Base-by-base conservation (phyloP, 441 rosid species). In the Eruca vesicaria region DNA sequence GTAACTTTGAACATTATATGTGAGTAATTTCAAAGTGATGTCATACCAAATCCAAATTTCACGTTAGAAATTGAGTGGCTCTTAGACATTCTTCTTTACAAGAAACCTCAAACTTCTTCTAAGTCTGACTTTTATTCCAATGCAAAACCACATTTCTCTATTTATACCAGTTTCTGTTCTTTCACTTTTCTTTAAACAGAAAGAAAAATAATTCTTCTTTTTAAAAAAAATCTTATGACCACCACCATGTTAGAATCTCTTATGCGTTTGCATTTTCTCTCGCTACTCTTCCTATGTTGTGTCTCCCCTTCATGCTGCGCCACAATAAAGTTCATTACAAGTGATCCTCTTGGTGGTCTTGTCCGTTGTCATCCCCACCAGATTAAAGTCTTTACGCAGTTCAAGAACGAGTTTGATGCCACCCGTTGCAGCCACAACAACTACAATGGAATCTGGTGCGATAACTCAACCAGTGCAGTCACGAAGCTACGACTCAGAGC, bases 211-310 rank as follows among this genome's bases (percentile, higher is more conserved):
- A 29, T 29, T n/a, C 20, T 58, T 59, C 43, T 32, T 60, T 9
- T 23, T 23, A 23, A 23, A 9, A 56, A 56, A 61, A 23, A 18
- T 16, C 14, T 61, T 14, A 62, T 35, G 66, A 18, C 21, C 21
- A 33, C 21, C 21, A 33, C 21, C 21, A 3, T 23, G 20, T 45
- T 4, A 3, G n/a, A 32, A 9, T 14, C 41, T 0, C 15, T 5
- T 71, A 2, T 71, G 75, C 20, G 18, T 50, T 32, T 71, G 38
- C 52, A 33, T 61, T 61, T 61, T 10, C 66, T 19, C 52, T 62
- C 0, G 16, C 0, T 62, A 33, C 36, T 20, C 35, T 50, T 71
- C 5, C 60, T 62, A 43, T 32, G 20, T 14, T 71, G 52, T 62
- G 26, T 71, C 14, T 32, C 8, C 23, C 35, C 48, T 71, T 61